These are phyloP conservation scores for Colletotrichum chrysophilum DNA, from an alignment of 2,329 filamentous ascomycete species.

Conservation along the genomic window DNA sequence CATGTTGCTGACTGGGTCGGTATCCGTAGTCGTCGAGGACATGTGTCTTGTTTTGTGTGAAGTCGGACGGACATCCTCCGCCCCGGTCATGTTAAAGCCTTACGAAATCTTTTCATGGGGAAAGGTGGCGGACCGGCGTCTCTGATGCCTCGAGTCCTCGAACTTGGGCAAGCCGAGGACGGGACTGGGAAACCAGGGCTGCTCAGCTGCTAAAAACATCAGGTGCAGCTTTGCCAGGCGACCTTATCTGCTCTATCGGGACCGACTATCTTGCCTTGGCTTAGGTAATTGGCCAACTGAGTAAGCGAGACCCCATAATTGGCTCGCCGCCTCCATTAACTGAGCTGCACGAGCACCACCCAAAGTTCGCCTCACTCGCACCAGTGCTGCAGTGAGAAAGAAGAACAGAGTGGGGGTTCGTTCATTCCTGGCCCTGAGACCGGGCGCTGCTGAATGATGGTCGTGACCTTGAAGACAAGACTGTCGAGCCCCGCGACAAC, in stretches of 20 bases:
- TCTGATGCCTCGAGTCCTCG: neutral
- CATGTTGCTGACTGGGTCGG: neutral
- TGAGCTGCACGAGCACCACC: neutral
- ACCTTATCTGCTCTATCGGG: neutral
- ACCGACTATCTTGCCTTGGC: neutral
- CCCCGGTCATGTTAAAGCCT: neutral
- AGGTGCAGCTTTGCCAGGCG: neutral
- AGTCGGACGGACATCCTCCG: slow-evolving; percentile 11
- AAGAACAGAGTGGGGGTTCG: neutral
- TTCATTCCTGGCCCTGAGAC: neutral
- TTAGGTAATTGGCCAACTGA: neutral
- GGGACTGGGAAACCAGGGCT: neutral
- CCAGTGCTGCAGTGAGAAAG: neutral
- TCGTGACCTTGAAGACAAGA: neutral
- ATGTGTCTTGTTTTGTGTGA: neutral
- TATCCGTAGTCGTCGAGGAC: neutral
- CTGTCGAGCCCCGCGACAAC: neutral
- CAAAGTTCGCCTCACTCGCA: neutral
- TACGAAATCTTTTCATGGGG: neutral
- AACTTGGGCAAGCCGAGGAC: neutral
- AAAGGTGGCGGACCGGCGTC: neutral
- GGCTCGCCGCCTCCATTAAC: neutral
- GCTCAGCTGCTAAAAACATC: neutral
- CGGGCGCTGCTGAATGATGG: neutral
- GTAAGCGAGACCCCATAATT: neutral